Conservation (phyloP, 78 protist genomes). For the Dictyostelium brefeldianum region DNA sequence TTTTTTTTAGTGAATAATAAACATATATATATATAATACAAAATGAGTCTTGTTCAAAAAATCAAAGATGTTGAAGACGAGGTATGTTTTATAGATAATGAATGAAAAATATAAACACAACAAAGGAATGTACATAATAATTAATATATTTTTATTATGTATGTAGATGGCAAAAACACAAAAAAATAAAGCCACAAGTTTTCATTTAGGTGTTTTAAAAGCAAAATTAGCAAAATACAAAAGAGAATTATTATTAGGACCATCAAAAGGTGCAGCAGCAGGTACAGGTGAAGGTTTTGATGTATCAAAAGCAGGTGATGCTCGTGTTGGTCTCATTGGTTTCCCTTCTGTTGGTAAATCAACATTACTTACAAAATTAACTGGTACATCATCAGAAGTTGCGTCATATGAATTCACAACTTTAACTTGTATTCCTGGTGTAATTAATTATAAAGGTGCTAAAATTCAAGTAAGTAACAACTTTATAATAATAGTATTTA, state of each 20-base stretch:
- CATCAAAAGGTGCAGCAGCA: conserved; percentile 80
- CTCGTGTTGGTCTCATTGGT: conserved; percentile 95
- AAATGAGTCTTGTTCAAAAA: conserved; percentile 88
- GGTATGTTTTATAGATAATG: conserved; percentile 13
- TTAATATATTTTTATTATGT: no score
- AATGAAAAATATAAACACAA: neutral
- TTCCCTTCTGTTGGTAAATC: conserved; percentile 99
- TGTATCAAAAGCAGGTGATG: conserved; percentile 94
- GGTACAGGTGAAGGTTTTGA: conserved; percentile 95
- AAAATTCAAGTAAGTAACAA: conserved; percentile 91
- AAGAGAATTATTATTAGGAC: conserved; percentile 77
- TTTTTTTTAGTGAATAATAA: neutral
- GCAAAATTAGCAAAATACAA: conserved; percentile 95
- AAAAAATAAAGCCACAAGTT: conserved; percentile 97
- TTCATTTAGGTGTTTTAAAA: conserved; percentile 94
- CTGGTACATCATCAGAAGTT: conserved; percentile 92
- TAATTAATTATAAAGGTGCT: conserved; percentile 96
- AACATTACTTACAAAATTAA: conserved; percentile 96
- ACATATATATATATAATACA: conserved; percentile 18
- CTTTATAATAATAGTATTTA: neutral
- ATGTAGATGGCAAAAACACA: conserved; percentile 97
- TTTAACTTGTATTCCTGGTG: conserved; percentile 99
- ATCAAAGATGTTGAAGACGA: conserved; percentile 93
- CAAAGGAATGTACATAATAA: neutral
- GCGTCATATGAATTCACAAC: conserved; percentile 99